Evolutionary conservation across 1,139 yeast genomes (phyloP), one percentile per base, ranked within the genome.

Genomic region (Saccharomyces hybrid): DNA sequence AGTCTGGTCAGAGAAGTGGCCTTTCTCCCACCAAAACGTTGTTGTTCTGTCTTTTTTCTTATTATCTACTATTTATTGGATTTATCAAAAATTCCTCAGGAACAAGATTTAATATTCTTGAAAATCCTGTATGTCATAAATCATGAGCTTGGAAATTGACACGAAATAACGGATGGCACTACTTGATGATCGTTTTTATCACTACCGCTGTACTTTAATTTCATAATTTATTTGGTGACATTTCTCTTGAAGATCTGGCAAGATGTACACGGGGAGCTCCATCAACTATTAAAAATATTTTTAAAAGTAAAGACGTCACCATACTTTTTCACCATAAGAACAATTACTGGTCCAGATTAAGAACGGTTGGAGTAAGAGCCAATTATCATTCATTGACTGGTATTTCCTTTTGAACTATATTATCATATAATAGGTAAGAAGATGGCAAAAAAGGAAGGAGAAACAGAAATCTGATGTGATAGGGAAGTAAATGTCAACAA

Each of bases 71-170:
- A 78, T 78, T 1, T 87, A 69, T 31, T 78, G 77, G 2, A 95
- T 73, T 60, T 72, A 76, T 98, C 98, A 93, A 93, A 66, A 88
- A 91, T 23, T 78, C 79, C 66, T 95, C 98, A 0, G 88, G 79
- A 3, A 78, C 73, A 68, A 93, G 93, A 57, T 76, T 75, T 65
- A 5, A 78, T 27, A 87, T 88, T 54, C 97, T 75, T 57, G 83
- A 83, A 68, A 84, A 90, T 57, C 99, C 99, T 74, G 66, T 95
- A 99, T 13, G 93, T 98, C 1, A 95, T 91, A 71, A 95, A 95
- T 2, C 99, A 98, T 26, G 52, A 95, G 74, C 0, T 91, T 1
- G 99, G 99, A 62, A 93, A 93, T 67, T 95, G 99, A 68, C 99
- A 95, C 0, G 97, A 82, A 0, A 99, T 98, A 67, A 91, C 0